These are phyloP conservation scores for Hymenoscyphus scutula DNA, from an alignment of 2,329 filamentous ascomycete genomes.

Conservation along the genomic window DNA sequence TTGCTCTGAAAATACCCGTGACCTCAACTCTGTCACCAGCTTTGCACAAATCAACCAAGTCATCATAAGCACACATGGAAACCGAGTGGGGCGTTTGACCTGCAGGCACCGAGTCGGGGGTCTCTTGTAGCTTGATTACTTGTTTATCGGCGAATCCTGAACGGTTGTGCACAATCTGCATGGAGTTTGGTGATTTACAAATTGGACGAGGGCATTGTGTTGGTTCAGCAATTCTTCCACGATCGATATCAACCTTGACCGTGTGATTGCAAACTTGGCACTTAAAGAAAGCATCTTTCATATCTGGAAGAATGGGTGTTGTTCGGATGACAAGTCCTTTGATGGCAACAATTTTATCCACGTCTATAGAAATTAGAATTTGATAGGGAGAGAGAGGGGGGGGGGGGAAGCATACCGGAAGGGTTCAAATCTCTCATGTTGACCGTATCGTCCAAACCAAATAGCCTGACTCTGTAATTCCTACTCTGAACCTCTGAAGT, in stretches of 20 bases:
- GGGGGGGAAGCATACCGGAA: conserved; percentile 51
- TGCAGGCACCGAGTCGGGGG: conserved; percentile 88
- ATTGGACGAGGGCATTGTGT: conserved; percentile 81
- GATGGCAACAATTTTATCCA: conserved; percentile 92
- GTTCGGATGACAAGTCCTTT: conserved; percentile 96
- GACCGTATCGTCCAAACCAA: conserved; percentile 79
- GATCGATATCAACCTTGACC: conserved; percentile 85
- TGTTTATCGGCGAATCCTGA: conserved; percentile 96
- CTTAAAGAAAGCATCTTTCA: conserved; percentile 98
- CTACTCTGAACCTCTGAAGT: conserved; percentile 74
- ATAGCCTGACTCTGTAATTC: conserved; percentile 83
- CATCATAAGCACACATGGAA: conserved; percentile 93
- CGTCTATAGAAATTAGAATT: conserved; percentile 56
- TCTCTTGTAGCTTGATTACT: conserved; percentile 97
- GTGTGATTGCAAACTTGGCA: conserved; percentile 93
- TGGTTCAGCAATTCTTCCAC: conserved; percentile 93
- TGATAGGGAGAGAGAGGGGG: not conserved
- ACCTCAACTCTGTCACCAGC: conserved; percentile 94
- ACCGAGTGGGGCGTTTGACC: conserved; percentile 97
- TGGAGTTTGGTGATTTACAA: conserved; percentile 86
- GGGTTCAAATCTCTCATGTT: conserved; percentile 95
- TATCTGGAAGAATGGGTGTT: conserved; percentile 95
- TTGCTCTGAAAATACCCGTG: conserved; percentile 95
- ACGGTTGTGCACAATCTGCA: conserved; percentile 97
- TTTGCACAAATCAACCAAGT: conserved; percentile 96